Base-by-base conservation (phyloP, 2,329 filamentous ascomycete genomes). In the Neofusicoccum umdonicola region DNA sequence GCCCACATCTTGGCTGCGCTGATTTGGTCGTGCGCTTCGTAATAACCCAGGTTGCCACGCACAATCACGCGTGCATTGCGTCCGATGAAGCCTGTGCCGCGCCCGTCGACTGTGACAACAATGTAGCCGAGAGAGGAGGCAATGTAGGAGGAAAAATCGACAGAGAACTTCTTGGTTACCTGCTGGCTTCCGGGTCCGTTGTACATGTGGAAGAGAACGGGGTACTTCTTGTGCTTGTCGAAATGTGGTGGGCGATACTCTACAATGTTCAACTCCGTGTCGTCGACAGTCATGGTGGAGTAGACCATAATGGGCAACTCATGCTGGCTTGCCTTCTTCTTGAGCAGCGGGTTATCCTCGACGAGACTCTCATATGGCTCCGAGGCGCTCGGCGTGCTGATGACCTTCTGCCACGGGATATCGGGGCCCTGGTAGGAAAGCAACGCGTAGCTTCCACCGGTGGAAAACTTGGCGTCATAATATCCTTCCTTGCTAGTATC, bases 181-280 rank as follows among this genome's bases (percentile, higher is more conserved):
- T 86, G 86, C 75, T 99, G 96, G 17, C 93, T 97, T n/a, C 90
- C 92, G 0, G 95, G 95, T 0, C 95, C 95, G 27, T 92, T 94
- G 80, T 99, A 99, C 66, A 97, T 89, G 72, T 91, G 90, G 83
- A 99, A 99, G 4, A 99, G 85, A 1, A 99, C 93, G 0, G 95
- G 95, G 71, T 99, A 98, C 73, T 90, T 88, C 78, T 91, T 93
- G 71, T 87, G 88, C 17, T 87, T 82, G 75, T 93, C 86, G 74
- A 98, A 99, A 77, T 97, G 90, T 1, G 93, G 90, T 5, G 95
- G 95, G 0, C 92, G 90, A 35, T 93, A 90, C 78, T 99, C 95
- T 13, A 98, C 81, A 12, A 90, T 83, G 66, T 90, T 87, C 15
- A 91, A 79, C 17, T 88, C 85, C 69, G 90, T 89, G 37, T 89